Conservation (phyloP, 306 rosid species). For the Styphnolobium japonicum region DNA sequence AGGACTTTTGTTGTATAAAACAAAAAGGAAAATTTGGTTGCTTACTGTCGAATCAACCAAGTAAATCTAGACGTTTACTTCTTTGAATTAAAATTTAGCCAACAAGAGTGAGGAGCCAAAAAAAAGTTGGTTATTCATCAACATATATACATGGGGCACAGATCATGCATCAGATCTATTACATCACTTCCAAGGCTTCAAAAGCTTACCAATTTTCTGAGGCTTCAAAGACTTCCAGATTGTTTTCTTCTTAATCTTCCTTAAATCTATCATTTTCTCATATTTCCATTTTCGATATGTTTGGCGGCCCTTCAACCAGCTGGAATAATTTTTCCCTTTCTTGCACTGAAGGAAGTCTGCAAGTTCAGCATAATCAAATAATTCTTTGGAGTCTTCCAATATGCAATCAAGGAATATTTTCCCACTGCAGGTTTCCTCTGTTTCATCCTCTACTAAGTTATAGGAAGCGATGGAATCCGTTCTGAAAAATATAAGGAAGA, state of each 20-base stretch:
- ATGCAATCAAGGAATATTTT: constrained; percentile 51
- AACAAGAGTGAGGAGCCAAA: background rate
- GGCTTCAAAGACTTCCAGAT: constrained; percentile 32
- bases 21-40: background rate
- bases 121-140: background rate
- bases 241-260: constrained; percentile 50
- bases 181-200: background rate
- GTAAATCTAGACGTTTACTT: background rate
- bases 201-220: background rate
- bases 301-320: constrained; percentile 53
- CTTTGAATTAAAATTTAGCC: background rate
- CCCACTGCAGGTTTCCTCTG: constrained; percentile 51
- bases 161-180: background rate
- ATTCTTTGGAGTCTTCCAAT: background rate
- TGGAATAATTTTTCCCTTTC: constrained; percentile 55
- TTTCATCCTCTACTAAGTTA: constrained; percentile 33
- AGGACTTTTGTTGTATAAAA: background rate
- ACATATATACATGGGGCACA: background rate
- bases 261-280: constrained; percentile 29
- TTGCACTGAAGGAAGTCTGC: constrained; percentile 60
- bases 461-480: constrained; percentile 12
- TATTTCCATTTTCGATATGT: constrained; percentile 41
- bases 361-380: constrained; percentile 53
- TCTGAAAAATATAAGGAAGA: constrained; percentile 19
- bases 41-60: background rate